Evolutionary conservation across 768 basidiomycete genomes (phyloP).

Genomic region (Tephrocybe sp.): DNA sequence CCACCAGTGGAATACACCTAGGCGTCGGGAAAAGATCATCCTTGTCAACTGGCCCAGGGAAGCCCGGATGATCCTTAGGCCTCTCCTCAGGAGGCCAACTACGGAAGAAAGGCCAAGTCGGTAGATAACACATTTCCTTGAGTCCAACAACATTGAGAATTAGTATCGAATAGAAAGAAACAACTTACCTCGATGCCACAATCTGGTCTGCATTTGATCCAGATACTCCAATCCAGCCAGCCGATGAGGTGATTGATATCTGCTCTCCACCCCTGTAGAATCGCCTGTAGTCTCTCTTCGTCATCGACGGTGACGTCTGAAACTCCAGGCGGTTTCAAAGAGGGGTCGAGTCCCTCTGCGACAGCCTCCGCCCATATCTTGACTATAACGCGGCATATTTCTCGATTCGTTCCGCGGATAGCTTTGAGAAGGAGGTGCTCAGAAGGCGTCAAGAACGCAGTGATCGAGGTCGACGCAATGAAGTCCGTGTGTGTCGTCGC

Average conservation of each 20-base stretch:
- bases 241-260: slow-evolving; percentile 35
- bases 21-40: too few species aligned
- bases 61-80: too few species aligned
- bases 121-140: slow-evolving; percentile 45
- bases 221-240: slow-evolving; percentile 54
- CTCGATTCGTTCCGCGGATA: slow-evolving; percentile 32
- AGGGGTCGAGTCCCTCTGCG: slow-evolving; percentile 20
- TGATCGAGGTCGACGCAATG: slow-evolving; percentile 6
- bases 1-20: too few species aligned
- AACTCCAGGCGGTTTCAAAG: background rate
- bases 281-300: background rate
- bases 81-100: too few species aligned
- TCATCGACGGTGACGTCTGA: background rate
- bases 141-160: background rate
- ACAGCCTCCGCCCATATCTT: slow-evolving; percentile 45
- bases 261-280: slow-evolving; percentile 30
- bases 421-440: slow-evolving; percentile 25
- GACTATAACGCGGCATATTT: slow-evolving; percentile 45
- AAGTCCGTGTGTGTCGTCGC: slow-evolving; percentile 25
- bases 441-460: slow-evolving; percentile 20
- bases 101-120: slow-evolving; percentile 39
- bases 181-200: slow-evolving; percentile 42
- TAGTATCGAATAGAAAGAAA: background rate
- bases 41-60: too few species aligned
- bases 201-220: slow-evolving; percentile 44